Percentiles rank a stretch among this genome's conserved stretches.
Conservation (phyloP, 176 grass and related monocot genomes). For the Luzula sylvatica region DNA sequence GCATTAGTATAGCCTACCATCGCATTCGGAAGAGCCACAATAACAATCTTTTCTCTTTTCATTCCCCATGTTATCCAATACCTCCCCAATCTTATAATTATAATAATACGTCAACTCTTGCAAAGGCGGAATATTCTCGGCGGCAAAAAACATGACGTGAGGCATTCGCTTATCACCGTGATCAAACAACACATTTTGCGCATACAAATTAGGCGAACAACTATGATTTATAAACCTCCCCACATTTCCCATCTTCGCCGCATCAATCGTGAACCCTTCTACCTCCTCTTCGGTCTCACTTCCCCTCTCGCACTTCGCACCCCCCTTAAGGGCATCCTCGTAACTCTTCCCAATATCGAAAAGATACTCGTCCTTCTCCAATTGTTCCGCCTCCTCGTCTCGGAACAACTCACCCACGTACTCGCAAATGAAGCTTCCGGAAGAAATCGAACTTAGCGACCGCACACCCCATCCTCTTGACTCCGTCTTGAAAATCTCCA, state of each 20-base stretch:
- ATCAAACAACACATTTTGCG: slow-evolving; percentile 68
- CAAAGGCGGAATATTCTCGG: slow-evolving; percentile 62
- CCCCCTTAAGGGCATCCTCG: slow-evolving; percentile 23
- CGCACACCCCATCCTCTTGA: slow-evolving; percentile 67
- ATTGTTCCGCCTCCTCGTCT: slow-evolving; percentile 37
- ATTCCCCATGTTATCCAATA: slow-evolving; percentile 24
- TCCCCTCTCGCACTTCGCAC: slow-evolving; percentile 7
- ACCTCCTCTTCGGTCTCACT: slow-evolving; percentile 22
- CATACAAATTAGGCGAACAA: slow-evolving; percentile 66
- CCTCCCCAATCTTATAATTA: slow-evolving; percentile 35
- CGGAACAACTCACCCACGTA: slow-evolving; percentile 54
- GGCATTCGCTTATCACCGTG: slow-evolving; percentile 53
- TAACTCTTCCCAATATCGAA: slow-evolving; percentile 59
- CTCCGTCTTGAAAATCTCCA: slow-evolving; percentile 63
- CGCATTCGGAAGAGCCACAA: slow-evolving; percentile 42
- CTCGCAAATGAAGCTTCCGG: slow-evolving; percentile 72
- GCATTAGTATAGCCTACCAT: slow-evolving; percentile 42
- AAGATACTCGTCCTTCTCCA: slow-evolving; percentile 41
- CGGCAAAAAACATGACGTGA: slow-evolving; percentile 72
- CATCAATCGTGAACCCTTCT: slow-evolving; percentile 56
- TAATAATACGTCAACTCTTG: slow-evolving; percentile 81
- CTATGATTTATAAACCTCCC: slow-evolving; percentile 85
- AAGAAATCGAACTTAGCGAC: slow-evolving; percentile 56
- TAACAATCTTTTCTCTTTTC: slow-evolving; percentile 34
- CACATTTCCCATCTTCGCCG: slow-evolving; percentile 41